Evolutionary conservation across 768 basidiomycete genomes (phyloP), one percentile per base, ranked within the genome.

Genomic region (Rhodotorula diobovata): DNA sequence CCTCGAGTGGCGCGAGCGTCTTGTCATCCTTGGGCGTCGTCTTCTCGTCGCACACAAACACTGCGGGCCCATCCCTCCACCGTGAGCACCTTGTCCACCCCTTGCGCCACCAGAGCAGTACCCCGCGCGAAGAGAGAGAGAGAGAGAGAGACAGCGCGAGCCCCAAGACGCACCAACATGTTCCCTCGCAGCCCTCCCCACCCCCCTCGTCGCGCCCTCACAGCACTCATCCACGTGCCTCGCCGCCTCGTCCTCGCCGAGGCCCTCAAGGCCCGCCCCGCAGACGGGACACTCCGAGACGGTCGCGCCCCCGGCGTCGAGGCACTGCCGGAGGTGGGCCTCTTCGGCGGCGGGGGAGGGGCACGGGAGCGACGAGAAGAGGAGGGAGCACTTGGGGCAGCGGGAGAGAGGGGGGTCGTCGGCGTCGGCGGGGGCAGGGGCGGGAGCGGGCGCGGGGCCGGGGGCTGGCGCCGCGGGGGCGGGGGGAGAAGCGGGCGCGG

Each of bases 151-250:
- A 46, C 32, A 32, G 9, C 35, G n/a, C 32, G 51, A 32, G n/a
- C n/a, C 50, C n/a, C n/a, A n/a, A n/a, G 21, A 66, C 70, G 37
- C 39, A 71, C 70, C 61, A 20, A 67, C 61, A 41, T 67, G 62
- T 5, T 70, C 64, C 35, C 60, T 55, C 53, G 14, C 53, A 12
- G 32, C 37, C 34, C 34, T 30, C 56, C 46, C 41, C 15, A 5
- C 21, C 25, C 54, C 45, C 0, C 53, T 35, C 18, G 35, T 25
- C 45, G 23, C 50, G 18, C 45, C 65, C 30, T 21, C 37, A 32
- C 70, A 71, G 25, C 70, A 71, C 5, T 57, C 70, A 50, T 66
- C 66, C 8, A 71, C 70, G 45, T 71, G 70, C 60, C 32, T 54
- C 50, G 53, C 66, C 32, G 7, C n/a, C 14, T 7, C 25, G 30